These are phyloP conservation scores for Arctium minus DNA, from an alignment of 129 eudicot species.

Conservation along the genomic window DNA sequence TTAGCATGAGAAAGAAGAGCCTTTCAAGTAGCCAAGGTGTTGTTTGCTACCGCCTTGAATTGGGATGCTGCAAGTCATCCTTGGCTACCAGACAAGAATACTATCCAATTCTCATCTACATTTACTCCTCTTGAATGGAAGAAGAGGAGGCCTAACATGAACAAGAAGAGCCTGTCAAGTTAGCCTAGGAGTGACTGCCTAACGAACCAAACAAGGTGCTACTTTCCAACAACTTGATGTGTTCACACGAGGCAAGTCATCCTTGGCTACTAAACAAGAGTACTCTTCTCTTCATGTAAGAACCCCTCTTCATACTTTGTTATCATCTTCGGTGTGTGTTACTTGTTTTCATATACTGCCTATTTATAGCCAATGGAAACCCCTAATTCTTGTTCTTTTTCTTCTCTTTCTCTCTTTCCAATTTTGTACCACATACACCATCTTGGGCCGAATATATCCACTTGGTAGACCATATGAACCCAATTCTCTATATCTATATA, in stretches of 20 bases:
- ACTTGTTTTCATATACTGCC: neutral
- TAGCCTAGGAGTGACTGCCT: too few species aligned
- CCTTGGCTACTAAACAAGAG: neutral
- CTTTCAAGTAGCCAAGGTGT: conserved; percentile 24
- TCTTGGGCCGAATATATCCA: conserved; percentile 5
- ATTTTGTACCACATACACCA: neutral
- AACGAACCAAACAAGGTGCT: neutral
- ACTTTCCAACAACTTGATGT: conserved; percentile 6
- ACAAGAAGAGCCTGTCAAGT: too few species aligned
- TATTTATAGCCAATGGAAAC: conserved; percentile 13
- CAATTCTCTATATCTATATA: neutral
- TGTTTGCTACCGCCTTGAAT: conserved; percentile 5
- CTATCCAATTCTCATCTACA: neutral
- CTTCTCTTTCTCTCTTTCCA: neutral
- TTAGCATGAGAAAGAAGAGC: conserved; percentile 28
- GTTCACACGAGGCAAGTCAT: neutral
- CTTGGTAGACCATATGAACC: neutral
- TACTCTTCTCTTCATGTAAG: conserved; percentile 19
- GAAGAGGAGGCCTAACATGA: conserved; percentile 2
- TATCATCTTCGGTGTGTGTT: neutral
- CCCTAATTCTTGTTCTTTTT: neutral
- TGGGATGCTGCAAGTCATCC: conserved; percentile 28
- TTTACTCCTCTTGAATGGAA: neutral
- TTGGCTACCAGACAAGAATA: conserved; percentile 21
- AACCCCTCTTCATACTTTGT: neutral